Evolutionary conservation across 1,139 yeast genomes (phyloP), one percentile per base, ranked within the genome.

Genomic region (Kazachstania sp.): DNA sequence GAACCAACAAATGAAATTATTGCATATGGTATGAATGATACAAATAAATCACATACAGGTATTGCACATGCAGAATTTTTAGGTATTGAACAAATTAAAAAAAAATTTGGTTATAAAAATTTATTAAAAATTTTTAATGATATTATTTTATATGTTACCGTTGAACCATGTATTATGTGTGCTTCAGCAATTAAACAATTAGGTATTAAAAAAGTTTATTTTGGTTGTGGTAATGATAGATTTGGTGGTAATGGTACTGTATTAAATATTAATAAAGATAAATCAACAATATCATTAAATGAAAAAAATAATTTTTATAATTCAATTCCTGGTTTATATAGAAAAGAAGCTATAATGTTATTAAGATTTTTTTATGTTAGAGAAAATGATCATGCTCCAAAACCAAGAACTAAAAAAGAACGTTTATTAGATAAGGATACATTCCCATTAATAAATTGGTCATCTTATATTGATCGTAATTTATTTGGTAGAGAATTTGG

Each of bases 131-230:
- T 79, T 13, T 70, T 87, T 66, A 58, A 68, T 45, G 72, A 75
- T 54, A 63, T 78, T 51, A 79, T 79, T 32, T 71, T 92, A 18
- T 92, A 88, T 64, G 99, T 92, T 23, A 87, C 97, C 0, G 97
- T 92, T 1, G 99, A 92, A 65, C 99, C 99, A 0, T 92, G 99
- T 64, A 83, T 94, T 11, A 92, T 92, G 99, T 92, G 99, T 70
- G 97, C 97, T 0, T 82, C 95, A 29, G 92, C 95, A 2, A 68
- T 92, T 45, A 76, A 92, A 48, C 98, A 92, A 59, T 65, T 90
- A 34, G 83, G 85, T 1, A 78, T 92, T 18, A 69, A 78, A 20
- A 71, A 72, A 39, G 96, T 90, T 1, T 79, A 81, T 40, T 92
- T 85, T 60, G 97, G 98, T 0, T 90, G 97, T 61, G 94, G 88